Conservation (phyloP, 2,329 filamentous ascomycete genomes). For the Pseudocercospora macadamiae region DNA sequence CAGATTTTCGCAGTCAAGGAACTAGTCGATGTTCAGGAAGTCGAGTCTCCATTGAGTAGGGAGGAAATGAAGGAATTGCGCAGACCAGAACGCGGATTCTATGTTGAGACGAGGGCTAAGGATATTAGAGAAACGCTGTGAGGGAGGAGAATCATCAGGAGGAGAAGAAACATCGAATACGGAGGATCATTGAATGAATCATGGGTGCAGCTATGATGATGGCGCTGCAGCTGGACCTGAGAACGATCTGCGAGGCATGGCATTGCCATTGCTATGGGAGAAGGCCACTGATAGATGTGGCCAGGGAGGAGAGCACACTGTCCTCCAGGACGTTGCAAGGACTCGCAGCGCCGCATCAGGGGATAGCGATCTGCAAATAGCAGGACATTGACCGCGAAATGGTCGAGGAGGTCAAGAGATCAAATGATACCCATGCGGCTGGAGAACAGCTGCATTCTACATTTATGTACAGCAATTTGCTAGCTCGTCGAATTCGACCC, state of each 20-base stretch:
- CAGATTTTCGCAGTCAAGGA: constrained; percentile 96
- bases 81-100: constrained; percentile 79
- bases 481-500: neutral
- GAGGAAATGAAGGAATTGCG: constrained; percentile 71
- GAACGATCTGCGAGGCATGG: too few relatives aligned
- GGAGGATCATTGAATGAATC: too few relatives aligned
- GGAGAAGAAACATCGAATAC: neutral
- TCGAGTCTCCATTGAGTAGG: constrained; percentile 65
- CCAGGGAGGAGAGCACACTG: too few relatives aligned
- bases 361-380: too few relatives aligned
- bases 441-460: neutral
- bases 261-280: too few relatives aligned
- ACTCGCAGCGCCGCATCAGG: too few relatives aligned
- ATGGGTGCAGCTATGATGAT: too few relatives aligned
- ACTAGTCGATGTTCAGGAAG: constrained; percentile 80
- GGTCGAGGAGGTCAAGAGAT: too few relatives aligned
- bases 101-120: constrained; percentile 63
- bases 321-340: too few relatives aligned
- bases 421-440: neutral
- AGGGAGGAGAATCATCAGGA: neutral
- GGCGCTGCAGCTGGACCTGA: too few relatives aligned
- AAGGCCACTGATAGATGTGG: too few relatives aligned
- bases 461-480: neutral
- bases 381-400: too few relatives aligned
- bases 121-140: constrained; percentile 17